Percentiles rank a stretch among this genome's conserved stretches.
These are phyloP conservation scores for Syncephalis plumigaleata DNA, from an alignment of 371 early-diverging fungal genomes.

Conservation along the genomic window DNA sequence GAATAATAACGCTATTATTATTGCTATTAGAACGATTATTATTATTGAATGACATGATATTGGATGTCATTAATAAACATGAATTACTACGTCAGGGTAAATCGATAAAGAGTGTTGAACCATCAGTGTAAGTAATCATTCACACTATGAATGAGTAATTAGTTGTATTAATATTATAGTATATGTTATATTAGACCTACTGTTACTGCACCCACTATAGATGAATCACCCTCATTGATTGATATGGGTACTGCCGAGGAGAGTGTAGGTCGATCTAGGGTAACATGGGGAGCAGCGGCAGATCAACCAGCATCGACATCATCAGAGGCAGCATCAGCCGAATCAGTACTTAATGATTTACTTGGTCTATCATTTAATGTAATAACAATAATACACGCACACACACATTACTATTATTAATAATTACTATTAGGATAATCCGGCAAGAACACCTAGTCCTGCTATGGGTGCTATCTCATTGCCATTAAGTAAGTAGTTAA, in stretches of 20 bases:
- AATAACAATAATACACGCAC: no score
- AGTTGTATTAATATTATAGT: not conserved
- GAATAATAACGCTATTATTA: not conserved
- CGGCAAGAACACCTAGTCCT: no score
- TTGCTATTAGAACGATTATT: slow-evolving; percentile 36
- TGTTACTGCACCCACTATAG: not conserved
- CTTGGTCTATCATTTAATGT: slow-evolving; percentile 12
- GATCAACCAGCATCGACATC: slow-evolving; percentile 13
- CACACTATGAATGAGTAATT: not conserved
- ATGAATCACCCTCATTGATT: not conserved
- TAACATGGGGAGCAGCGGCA: not conserved
- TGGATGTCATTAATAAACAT: slow-evolving; percentile 59
- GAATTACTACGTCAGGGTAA: slow-evolving; percentile 46
- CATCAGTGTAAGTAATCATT: no score
- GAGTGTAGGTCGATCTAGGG: not conserved
- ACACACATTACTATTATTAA: no score
- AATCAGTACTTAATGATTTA: slow-evolving; percentile 9
- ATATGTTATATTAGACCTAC: not conserved
- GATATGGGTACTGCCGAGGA: not conserved
- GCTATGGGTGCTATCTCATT: no score
- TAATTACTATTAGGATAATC: no score
- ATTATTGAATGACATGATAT: slow-evolving; percentile 60
- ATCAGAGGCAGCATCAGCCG: slow-evolving; percentile 13
- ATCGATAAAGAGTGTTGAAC: slow-evolving; percentile 14
- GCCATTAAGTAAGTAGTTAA: no score